Conservation (phyloP, 257 asterid genomes). For the Primulina tabacum region DNA sequence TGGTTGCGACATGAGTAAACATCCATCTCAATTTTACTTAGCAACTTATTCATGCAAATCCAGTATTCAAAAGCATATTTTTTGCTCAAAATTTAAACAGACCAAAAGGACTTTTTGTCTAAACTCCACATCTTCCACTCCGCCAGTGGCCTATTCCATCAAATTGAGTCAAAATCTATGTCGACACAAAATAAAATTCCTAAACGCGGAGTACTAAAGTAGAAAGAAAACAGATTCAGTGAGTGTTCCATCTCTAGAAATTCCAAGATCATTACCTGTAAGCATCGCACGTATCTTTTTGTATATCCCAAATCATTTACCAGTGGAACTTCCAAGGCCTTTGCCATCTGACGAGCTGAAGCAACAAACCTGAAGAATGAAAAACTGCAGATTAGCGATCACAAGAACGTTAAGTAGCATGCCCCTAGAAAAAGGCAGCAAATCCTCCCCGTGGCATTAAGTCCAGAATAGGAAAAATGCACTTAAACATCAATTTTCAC, state of each 20-base stretch:
- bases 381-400: slow-evolving; percentile 19
- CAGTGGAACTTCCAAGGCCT: slow-evolving; percentile 93
- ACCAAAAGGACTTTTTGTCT: no score
- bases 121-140: no score
- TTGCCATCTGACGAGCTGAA: slow-evolving; percentile 95
- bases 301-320: slow-evolving; percentile 97
- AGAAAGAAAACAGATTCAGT: slow-evolving; percentile 6
- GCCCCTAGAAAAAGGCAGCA: not conserved
- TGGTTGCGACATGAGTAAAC: no score
- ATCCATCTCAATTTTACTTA: no score
- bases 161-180: no score
- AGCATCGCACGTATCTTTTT: slow-evolving; percentile 90
- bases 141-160: no score
- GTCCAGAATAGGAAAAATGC: not conserved
- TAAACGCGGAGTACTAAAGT: not conserved
- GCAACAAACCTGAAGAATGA: slow-evolving; percentile 73
- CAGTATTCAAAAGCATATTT: no score
- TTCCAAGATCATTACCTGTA: slow-evolving; percentile 58
- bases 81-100: no score
- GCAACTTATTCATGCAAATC: no score
- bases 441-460: not conserved
- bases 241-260: no score
- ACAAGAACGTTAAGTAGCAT: slow-evolving; percentile 2
- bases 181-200: no score
- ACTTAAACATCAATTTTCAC: not conserved